Evolutionary conservation across 768 basidiomycete genomes (phyloP).

Genomic region (Boletus tomentosulus): DNA sequence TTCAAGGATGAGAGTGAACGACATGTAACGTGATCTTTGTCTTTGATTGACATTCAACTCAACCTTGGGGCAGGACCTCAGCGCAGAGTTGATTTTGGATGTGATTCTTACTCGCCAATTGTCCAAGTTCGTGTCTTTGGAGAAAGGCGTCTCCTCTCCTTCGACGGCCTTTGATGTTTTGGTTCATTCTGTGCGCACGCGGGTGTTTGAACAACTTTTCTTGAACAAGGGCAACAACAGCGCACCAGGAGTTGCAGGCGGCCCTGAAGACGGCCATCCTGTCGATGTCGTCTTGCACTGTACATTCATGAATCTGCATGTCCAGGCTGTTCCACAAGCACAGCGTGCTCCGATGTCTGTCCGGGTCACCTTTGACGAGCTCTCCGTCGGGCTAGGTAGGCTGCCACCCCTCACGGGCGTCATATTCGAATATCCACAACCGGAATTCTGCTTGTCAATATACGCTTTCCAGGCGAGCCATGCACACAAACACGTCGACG

Average conservation of each 20-base stretch:
- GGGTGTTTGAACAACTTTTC: conserved; percentile 44
- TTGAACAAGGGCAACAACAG: conserved; percentile 3
- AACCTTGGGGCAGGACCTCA: conserved; percentile 28
- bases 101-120: conserved; percentile 41
- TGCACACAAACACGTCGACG: conserved; percentile 3
- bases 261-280: conserved; percentile 1
- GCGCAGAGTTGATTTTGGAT: conserved; percentile 39
- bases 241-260: neutral
- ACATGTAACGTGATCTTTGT: conserved; percentile 36
- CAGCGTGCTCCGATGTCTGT: neutral
- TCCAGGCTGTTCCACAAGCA: conserved; percentile 9
- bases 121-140: conserved; percentile 26
- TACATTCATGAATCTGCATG: conserved; percentile 14
- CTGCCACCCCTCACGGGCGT: neutral
- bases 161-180: conserved; percentile 39
- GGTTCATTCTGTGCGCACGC: conserved; percentile 39
- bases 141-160: conserved; percentile 10
- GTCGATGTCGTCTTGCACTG: conserved; percentile 18
- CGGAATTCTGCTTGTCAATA: conserved; percentile 21
- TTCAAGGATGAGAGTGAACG: conserved; percentile 46
- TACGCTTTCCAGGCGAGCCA: conserved; percentile 16
- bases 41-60: neutral
- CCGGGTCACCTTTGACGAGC: conserved; percentile 12
- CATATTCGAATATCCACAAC: conserved; percentile 4
- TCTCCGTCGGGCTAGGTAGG: conserved; percentile 13